Base-by-base conservation (phyloP, 1,284 basidiomycete species). In the Trichosporon inkin region DNA sequence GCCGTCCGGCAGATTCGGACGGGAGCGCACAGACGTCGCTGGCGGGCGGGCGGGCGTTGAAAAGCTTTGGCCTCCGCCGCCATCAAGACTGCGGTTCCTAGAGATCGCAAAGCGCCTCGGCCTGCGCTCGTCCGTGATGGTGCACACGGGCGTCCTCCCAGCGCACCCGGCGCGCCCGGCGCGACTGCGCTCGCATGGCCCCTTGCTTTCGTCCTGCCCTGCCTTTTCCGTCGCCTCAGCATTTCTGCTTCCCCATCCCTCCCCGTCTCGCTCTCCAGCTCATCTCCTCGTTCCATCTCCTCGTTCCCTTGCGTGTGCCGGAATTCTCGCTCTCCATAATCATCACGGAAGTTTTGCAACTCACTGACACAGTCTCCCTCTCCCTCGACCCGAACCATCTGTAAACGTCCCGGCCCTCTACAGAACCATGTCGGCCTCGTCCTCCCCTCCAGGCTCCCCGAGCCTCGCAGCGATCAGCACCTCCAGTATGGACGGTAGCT, bases 401-500 rank as follows among this genome's bases (percentile, higher is more conserved):
- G n/a, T 16, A 1, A 22, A 32, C 44, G 24, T 6, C 28, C 3
- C 44, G 44, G 44, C 44, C 44, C 2, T 32, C n/a, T 16, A 17
- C 44, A 49, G 44, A 28, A 49, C 44, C 24, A 49, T 49, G 44
- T 49, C 44, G 22, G 44, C 44, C 44, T 49, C 44, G n/a, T 49
- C 44, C 7, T 49, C 44, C 28, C 44, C 44, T 14, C 44, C 44
- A n/a, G 44, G 44, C 44, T 49, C 44, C 24, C 44, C 44, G 22
- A 22, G 22, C 24, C 44, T 49, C 16, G 44, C 44, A 16, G 44
- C 44, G 24, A 49, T 49, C 44, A 49, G 24, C 44, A 49, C 44
- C 44, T 28, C 44, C 22, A 47, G 14, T 20, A 47, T 47, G 41
- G 44, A 49, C 10, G n/a, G 44, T 24, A 49, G 16, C 22, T 28